Conservation (phyloP, 83 land plant species). For the Picea mariana region DNA sequence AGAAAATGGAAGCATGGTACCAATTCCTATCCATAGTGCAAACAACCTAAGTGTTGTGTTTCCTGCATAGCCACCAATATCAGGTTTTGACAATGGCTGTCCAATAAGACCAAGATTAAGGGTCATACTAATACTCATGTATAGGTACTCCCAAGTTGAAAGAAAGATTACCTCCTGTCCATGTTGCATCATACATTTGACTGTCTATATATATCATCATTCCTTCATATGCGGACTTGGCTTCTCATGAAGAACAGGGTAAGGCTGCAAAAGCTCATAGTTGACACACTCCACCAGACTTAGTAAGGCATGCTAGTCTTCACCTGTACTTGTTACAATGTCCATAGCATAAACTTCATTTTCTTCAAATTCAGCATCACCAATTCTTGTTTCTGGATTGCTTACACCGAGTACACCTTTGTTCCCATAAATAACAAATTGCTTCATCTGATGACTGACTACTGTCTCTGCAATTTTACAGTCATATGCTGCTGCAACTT, state of each 20-base stretch:
- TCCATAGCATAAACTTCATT: conserved; percentile 98
- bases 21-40: conserved; percentile 98
- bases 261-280: conserved; percentile 93
- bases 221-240: conserved; percentile 47
- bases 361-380: conserved; percentile 98
- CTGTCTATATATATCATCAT: conserved; percentile 60
- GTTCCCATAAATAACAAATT: conserved; percentile 51
- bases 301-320: conserved; percentile 84
- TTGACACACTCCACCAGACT: conserved; percentile 98
- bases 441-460: no score
- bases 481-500: no score
- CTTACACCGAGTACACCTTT: conserved; percentile 89
- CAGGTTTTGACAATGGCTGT: conserved; percentile 93
- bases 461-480: no score
- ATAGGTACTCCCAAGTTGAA: conserved; percentile 93
- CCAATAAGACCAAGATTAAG: conserved; percentile 95
- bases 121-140: conserved; percentile 90
- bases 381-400: conserved; percentile 87
- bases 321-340: conserved; percentile 94
- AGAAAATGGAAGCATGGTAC: conserved; percentile 90
- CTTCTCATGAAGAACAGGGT: conserved; percentile 98
- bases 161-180: conserved; percentile 95
- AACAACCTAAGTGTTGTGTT: conserved; percentile 92
- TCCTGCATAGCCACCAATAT: conserved; percentile 98
- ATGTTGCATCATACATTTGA: conserved; percentile 96